Conservation (phyloP, 192 early-diverging fungal genomes). For the Chytriomyces confervae region DNA sequence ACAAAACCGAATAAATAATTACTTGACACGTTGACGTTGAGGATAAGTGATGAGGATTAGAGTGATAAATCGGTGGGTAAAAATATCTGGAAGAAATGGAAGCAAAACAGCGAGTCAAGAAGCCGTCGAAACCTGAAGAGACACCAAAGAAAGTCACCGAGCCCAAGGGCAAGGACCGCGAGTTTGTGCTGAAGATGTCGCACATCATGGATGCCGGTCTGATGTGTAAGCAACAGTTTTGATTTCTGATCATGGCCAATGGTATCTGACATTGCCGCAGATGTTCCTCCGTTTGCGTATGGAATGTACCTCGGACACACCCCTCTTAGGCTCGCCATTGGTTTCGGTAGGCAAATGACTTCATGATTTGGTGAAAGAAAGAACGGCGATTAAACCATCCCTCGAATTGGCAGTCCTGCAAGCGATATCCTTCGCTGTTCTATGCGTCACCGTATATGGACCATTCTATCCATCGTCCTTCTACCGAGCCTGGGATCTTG, state of each 20-base stretch:
- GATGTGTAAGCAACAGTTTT: neutral
- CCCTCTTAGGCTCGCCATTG: conserved; percentile 6
- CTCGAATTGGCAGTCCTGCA: neutral
- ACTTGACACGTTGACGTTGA: no score
- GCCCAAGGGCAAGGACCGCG: no score
- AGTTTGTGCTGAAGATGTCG: conserved; percentile 23
- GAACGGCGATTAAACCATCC: neutral
- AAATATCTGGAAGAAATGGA: no score
- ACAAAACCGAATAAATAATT: no score
- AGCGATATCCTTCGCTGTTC: neutral
- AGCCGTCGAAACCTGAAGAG: no score
- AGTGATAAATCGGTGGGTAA: no score
- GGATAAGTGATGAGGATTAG: no score
- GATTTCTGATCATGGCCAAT: neutral
- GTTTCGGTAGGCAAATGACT: neutral
- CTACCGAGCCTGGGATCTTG: conserved; percentile 21
- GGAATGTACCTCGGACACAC: conserved; percentile 13
- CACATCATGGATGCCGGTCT: conserved; percentile 20
- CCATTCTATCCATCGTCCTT: conserved; percentile 6
- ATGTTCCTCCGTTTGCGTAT: conserved; percentile 19
- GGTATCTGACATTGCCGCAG: neutral
- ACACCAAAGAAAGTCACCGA: no score
- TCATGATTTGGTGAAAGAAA: neutral
- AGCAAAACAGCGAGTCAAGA: no score
- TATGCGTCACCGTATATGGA: conserved; percentile 3